A percentile compares a stretch with the other conserved stretches of the same genome.
phyloP scores from a whole-genome alignment of 139 green algal species.

The Micromonas pusilla region DNA sequence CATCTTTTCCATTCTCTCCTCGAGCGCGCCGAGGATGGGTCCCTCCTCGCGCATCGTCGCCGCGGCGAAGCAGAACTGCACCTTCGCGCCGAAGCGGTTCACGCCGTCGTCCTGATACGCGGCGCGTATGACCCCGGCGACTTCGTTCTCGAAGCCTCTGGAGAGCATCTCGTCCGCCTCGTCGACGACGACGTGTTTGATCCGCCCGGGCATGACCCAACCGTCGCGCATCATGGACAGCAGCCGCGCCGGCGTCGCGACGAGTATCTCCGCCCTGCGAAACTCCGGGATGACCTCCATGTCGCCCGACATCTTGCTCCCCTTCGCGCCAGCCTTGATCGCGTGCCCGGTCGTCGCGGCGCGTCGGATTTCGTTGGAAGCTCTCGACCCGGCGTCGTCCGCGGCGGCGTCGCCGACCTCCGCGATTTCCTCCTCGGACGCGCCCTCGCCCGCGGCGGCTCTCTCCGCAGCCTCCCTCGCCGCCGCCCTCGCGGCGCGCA shows the following conservation, averaged over 20 bases:
- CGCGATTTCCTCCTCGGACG: background rate
- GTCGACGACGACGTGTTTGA: slow-evolving; percentile 65
- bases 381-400: background rate
- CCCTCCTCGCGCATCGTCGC: slow-evolving; percentile 76
- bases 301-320: slow-evolving; percentile 52
- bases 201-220: slow-evolving; percentile 3
- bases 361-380: slow-evolving; percentile 17
- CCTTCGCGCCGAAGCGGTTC: background rate
- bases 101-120: background rate
- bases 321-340: slow-evolving; percentile 49
- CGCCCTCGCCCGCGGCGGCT: background rate
- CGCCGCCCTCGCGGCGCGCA: slow-evolving; percentile 21
- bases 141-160: slow-evolving; percentile 51
- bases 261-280: background rate
- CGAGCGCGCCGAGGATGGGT: slow-evolving; percentile 2
- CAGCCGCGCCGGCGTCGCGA: background rate
- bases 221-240: background rate
- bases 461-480: background rate
- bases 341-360: slow-evolving; percentile 42
- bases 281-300: slow-evolving; percentile 40
- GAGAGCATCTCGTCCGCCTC: slow-evolving; percentile 81
- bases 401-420: background rate
- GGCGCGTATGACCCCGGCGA: slow-evolving; percentile 47
- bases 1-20: background rate
- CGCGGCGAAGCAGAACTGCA: slow-evolving; percentile 83